Conservation (phyloP, 2,329 filamentous ascomycete genomes). For the Aspergillus udagawae region DNA sequence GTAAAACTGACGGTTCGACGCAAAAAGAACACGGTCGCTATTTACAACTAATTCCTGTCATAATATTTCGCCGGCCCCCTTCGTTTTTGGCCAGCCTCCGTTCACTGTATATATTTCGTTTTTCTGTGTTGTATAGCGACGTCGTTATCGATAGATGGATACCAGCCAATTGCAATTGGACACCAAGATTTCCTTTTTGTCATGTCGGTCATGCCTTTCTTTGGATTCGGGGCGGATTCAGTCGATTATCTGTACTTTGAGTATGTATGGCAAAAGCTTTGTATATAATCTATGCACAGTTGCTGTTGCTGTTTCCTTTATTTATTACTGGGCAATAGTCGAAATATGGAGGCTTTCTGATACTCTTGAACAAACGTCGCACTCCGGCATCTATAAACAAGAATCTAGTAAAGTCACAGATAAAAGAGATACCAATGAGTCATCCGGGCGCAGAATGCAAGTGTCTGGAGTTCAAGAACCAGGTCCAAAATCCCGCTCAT, state of each 20-base stretch:
- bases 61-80: not conserved
- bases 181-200: not conserved
- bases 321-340: too few species aligned
- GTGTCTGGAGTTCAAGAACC: too few species aligned
- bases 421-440: not conserved
- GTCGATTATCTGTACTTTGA: not conserved
- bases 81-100: not conserved
- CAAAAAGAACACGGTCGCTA: not conserved
- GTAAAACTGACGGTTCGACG: slow-evolving; percentile 10
- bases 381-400: too few species aligned
- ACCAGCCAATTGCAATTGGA: not conserved
- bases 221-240: not conserved
- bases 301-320: not conserved
- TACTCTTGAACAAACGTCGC: not conserved
- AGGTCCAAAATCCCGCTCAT: too few species aligned
- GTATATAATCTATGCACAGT: not conserved
- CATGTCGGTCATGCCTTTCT: not conserved
- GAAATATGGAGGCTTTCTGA: not conserved
- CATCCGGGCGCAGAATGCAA: too few species aligned
- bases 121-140: not conserved
- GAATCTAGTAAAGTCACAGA: too few species aligned
- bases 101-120: not conserved
- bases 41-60: not conserved
- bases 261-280: not conserved
- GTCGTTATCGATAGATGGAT: not conserved